Conservation (phyloP, 2,329 filamentous ascomycete genomes). For the Colletotrichum cuscutae region DNA sequence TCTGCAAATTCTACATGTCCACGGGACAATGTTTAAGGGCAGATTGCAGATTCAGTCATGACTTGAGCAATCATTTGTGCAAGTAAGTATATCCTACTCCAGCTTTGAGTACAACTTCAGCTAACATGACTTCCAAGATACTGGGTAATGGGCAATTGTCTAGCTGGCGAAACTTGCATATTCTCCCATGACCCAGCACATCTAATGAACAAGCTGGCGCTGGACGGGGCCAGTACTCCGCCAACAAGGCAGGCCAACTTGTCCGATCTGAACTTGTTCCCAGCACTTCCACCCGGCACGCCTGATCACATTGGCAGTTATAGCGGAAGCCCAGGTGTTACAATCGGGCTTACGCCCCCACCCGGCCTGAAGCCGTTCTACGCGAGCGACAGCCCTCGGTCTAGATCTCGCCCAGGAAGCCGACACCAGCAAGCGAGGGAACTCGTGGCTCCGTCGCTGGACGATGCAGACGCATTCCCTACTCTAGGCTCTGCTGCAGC, state of each 20-base stretch:
- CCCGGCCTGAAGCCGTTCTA: constrained; percentile 76
- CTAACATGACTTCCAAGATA: constrained; percentile 66
- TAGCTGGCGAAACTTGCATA: constrained; percentile 92
- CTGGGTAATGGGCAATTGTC: constrained; percentile 94
- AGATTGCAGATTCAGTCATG: constrained; percentile 97
- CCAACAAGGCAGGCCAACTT: constrained; percentile 73
- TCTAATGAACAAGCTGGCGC: constrained; percentile 81
- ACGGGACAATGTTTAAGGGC: constrained; percentile 95
- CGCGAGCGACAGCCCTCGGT: constrained; percentile 70
- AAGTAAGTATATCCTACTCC: constrained; percentile 73
- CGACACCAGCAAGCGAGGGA: constrained; percentile 75
- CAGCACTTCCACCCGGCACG: constrained; percentile 72
- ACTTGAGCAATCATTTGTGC: constrained; percentile 95
- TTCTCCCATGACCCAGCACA: constrained; percentile 96
- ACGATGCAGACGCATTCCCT: constrained; percentile 96
- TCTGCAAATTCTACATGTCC: constrained; percentile 97
- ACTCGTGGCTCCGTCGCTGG: constrained; percentile 78
- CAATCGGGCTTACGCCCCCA: constrained; percentile 70
- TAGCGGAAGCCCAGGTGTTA: constrained; percentile 62
- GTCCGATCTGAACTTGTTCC: constrained; percentile 87
- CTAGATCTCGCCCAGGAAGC: constrained; percentile 86
- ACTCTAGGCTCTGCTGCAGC: constrained; percentile 80
- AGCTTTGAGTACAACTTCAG: neutral
- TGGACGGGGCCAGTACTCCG: constrained; percentile 76
- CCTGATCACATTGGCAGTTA: constrained; percentile 68